phyloP scores from a whole-genome alignment of 805 yeast species.

The Ogataea nakhonphanomensis region DNA sequence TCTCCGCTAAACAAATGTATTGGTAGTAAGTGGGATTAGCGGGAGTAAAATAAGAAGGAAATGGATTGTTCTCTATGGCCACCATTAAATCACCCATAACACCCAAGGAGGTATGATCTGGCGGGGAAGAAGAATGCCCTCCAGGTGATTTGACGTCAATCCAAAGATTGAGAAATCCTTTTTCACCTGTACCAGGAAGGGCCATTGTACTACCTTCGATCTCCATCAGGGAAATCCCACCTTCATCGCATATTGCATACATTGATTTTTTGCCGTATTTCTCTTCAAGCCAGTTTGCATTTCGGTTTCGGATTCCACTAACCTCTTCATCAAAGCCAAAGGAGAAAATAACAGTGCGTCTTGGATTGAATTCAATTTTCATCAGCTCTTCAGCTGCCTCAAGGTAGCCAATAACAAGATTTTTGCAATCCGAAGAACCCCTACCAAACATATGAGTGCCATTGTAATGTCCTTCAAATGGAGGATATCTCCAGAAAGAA shows the following conservation, averaged over 20 bases:
- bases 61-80: conserved; percentile 54
- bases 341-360: conserved; percentile 57
- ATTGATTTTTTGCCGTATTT: conserved; percentile 57
- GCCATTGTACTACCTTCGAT: conserved; percentile 48
- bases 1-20: conserved; percentile 51
- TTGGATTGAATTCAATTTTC: conserved; percentile 50
- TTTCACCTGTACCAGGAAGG: conserved; percentile 56
- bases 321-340: conserved; percentile 80
- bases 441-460: conserved; percentile 67
- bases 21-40: conserved; percentile 59
- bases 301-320: conserved; percentile 44
- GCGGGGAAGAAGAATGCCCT: conserved; percentile 81
- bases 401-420: conserved; percentile 55
- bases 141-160: conserved; percentile 60
- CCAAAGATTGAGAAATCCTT: conserved; percentile 45
- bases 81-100: conserved; percentile 55
- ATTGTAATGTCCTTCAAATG: conserved; percentile 61
- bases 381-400: conserved; percentile 60
- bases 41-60: conserved; percentile 41
- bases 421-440: conserved; percentile 72
- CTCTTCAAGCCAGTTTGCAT: conserved; percentile 44
- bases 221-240: conserved; percentile 41
- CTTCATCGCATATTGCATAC: conserved; percentile 68
- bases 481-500: conserved; percentile 60
- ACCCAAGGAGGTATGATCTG: conserved; percentile 74